Evolutionary conservation across 768 basidiomycete species (phyloP).

Genomic region (Suillus sp.): DNA sequence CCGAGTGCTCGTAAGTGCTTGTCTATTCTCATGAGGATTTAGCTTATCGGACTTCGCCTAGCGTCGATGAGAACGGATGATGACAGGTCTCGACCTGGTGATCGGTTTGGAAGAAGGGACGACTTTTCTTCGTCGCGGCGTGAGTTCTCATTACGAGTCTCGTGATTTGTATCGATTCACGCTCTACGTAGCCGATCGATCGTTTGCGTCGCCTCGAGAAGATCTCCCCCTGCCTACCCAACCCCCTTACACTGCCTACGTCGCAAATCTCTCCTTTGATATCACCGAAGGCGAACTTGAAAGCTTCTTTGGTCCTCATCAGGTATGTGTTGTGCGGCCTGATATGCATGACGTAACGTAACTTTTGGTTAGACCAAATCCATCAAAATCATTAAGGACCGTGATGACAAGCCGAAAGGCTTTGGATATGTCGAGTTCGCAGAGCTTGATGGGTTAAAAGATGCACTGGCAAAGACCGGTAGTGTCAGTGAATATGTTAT

Average conservation of each 20-base stretch:
- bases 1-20: slow-evolving; percentile 86
- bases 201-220: slow-evolving; percentile 65
- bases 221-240: slow-evolving; percentile 94
- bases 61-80: slow-evolving; percentile 74
- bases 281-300: slow-evolving; percentile 81
- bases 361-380: slow-evolving; percentile 60
- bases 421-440: slow-evolving; percentile 97
- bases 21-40: slow-evolving; percentile 12
- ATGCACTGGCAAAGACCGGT: slow-evolving; percentile 73
- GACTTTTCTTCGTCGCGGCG: slow-evolving; percentile 66
- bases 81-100: slow-evolving; percentile 53
- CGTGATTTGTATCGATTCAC: slow-evolving; percentile 17
- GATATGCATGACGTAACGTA: slow-evolving; percentile 1
- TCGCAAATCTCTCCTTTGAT: slow-evolving; percentile 96
- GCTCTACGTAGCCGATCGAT: slow-evolving; percentile 53
- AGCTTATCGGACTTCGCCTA: slow-evolving; percentile 33
- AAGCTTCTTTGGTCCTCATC: slow-evolving; percentile 70
- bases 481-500: slow-evolving; percentile 48
- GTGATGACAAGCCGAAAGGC: slow-evolving; percentile 94
- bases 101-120: slow-evolving; percentile 60
- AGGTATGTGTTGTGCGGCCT: slow-evolving; percentile 45
- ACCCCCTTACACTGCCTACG: slow-evolving; percentile 95
- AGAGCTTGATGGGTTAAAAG: slow-evolving; percentile 84
- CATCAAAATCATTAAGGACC: slow-evolving; percentile 90
- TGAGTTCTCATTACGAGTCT: slow-evolving; percentile 38